Percentiles rank a stretch among this genome's conserved stretches.
These are phyloP conservation scores for Saccharomyces hybrid DNA, from an alignment of 1,139 yeast genomes.

Conservation along the genomic window DNA sequence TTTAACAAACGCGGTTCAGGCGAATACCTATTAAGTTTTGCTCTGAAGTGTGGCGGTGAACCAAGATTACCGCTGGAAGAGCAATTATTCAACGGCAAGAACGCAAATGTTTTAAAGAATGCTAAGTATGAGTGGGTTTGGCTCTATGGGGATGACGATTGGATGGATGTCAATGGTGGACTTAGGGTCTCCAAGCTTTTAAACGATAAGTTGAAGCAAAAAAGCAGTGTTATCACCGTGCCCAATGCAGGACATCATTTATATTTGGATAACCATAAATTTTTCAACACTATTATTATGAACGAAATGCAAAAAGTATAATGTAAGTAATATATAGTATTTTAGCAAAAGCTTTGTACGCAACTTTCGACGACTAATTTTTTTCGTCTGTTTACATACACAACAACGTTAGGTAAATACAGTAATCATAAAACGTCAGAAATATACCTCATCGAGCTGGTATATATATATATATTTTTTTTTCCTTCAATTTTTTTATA, in stretches of 20 bases:
- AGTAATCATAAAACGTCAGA: no score
- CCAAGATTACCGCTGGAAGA: slow-evolving; percentile 57
- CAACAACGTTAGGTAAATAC: no score
- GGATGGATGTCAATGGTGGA: slow-evolving; percentile 68
- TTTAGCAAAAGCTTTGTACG: neutral
- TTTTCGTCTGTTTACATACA: neutral
- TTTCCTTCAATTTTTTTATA: no score
- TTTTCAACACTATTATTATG: slow-evolving; percentile 44
- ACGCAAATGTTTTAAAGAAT: slow-evolving; percentile 7
- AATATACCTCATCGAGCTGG: no score
- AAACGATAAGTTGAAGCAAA: slow-evolving; percentile 33
- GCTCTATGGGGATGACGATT: slow-evolving; percentile 69
- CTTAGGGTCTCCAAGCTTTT: slow-evolving; percentile 21
- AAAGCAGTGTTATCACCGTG: slow-evolving; percentile 38
- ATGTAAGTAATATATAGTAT: neutral
- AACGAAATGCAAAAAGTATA: slow-evolving; percentile 37
- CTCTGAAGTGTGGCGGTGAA: slow-evolving; percentile 67
- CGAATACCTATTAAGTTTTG: slow-evolving; percentile 63
- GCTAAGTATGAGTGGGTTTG: slow-evolving; percentile 50
- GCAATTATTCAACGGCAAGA: slow-evolving; percentile 36
- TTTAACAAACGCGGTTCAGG: slow-evolving; percentile 69
- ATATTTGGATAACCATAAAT: slow-evolving; percentile 48
- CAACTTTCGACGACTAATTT: neutral
- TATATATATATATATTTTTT: no score
- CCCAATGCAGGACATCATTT: slow-evolving; percentile 64